These are phyloP conservation scores for Ophiostoma angusticollis DNA, from an alignment of 2,329 filamentous ascomycete genomes.

Conservation along the genomic window DNA sequence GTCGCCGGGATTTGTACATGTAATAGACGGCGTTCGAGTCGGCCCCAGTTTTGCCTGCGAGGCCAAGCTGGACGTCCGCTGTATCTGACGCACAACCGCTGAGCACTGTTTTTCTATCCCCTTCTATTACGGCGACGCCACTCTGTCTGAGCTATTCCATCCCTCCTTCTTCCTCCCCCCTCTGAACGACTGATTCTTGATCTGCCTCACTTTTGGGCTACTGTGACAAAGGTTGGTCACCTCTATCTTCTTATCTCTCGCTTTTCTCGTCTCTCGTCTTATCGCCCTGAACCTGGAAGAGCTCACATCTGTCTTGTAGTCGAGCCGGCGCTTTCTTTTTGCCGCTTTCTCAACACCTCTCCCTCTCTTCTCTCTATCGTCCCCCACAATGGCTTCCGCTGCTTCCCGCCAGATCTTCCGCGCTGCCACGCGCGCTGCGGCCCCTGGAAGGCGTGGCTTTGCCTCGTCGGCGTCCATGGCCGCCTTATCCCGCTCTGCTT, in stretches of 20 bases:
- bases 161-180: no score
- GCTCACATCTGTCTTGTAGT: background rate
- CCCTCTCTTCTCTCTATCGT: background rate
- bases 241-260: background rate
- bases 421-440: constrained; percentile 42
- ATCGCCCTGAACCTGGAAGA: no score
- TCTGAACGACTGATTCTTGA: no score
- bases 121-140: no score
- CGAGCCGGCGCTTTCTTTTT: background rate
- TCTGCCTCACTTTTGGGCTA: no score
- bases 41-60: no score
- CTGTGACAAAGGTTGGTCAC: no score
- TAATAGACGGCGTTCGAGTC: constrained; percentile 2
- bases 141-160: no score
- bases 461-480: constrained; percentile 45
- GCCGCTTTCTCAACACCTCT: background rate
- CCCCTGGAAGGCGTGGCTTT: constrained; percentile 17
- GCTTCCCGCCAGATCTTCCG: constrained; percentile 41
- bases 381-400: constrained; percentile 29
- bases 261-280: background rate
- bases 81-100: no score
- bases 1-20: constrained; percentile 8
- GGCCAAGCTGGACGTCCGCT: no score
- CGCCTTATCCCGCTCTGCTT: constrained; percentile 49
- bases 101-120: no score